These are phyloP conservation scores for Lotus japonicus DNA, from an alignment of 306 rosid species.

Conservation along the genomic window DNA sequence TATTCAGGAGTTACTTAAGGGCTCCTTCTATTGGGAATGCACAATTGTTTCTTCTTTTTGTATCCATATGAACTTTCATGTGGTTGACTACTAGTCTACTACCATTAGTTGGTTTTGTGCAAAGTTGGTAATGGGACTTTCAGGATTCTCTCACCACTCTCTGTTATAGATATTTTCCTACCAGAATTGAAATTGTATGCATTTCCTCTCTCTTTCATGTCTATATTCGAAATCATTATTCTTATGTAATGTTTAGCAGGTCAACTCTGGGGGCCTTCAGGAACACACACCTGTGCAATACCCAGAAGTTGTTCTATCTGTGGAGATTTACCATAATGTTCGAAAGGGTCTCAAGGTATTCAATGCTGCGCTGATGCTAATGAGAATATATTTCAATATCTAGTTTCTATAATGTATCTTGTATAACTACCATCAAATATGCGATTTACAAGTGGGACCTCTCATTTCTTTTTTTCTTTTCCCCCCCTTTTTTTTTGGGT, in stretches of 20 bases:
- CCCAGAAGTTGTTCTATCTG: slow-evolving; percentile 67
- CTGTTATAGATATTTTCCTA: not conserved
- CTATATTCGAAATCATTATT: not conserved
- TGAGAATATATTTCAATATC: not conserved
- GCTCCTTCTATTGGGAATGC: slow-evolving; percentile 3
- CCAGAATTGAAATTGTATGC: not conserved
- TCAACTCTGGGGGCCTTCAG: slow-evolving; percentile 38
- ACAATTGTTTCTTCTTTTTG: not conserved
- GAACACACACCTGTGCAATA: slow-evolving; percentile 42
- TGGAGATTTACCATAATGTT: slow-evolving; percentile 72
- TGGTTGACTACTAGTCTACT: not conserved
- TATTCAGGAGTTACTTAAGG: not conserved
- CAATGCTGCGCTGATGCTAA: not conserved
- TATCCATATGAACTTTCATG: not conserved
- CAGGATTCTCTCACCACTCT: not conserved
- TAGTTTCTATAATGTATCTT: slow-evolving; percentile 1
- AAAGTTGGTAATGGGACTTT: not conserved
- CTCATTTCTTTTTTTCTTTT: no score
- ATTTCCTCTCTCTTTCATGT: not conserved
- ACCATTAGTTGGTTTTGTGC: slow-evolving; percentile 2
- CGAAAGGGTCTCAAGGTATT: slow-evolving; percentile 70
- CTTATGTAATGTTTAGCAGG: slow-evolving; percentile 36
- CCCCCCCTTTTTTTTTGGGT: not conserved
- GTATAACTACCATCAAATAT: no score
- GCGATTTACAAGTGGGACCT: no score